Conservation (phyloP, 1,139 yeast species). For the Sporopachydermia cereana region DNA sequence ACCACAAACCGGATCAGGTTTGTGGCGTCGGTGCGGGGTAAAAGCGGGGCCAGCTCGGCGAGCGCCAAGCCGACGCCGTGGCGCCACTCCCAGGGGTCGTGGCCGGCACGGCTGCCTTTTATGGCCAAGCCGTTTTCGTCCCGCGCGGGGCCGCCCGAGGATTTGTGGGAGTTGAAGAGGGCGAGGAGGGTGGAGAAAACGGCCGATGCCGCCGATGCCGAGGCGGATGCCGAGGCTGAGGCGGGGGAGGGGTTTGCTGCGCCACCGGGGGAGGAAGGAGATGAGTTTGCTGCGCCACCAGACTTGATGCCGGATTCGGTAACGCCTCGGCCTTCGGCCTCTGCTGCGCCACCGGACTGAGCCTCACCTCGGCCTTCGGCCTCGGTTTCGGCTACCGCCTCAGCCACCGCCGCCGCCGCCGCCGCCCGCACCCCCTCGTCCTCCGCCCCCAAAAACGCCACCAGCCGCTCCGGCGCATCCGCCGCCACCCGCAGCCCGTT, state of each 20-base stretch:
- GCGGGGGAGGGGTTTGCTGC: too few relatives aligned
- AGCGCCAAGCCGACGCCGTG: conserved; percentile 69
- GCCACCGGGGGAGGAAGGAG: too few relatives aligned
- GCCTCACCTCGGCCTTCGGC: conserved; percentile 12
- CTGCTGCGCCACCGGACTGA: too few relatives aligned
- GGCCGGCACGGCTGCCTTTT: conserved; percentile 45
- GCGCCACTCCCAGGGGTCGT: conserved; percentile 76
- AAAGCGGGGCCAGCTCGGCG: conserved; percentile 42
- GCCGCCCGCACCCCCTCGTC: background rate
- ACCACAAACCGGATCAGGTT: conserved; percentile 15
- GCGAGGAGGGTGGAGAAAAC: conserved; percentile 28
- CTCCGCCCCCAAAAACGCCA: conserved; percentile 33
- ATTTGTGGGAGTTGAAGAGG: conserved; percentile 45
- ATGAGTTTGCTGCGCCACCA: too few relatives aligned
- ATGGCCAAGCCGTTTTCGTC: conserved; percentile 75
- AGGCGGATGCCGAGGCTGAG: too few relatives aligned
- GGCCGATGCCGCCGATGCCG: background rate
- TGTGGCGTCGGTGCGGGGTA: conserved; percentile 20
- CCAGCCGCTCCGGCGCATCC: conserved; percentile 35
- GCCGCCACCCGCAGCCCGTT: conserved; percentile 40
- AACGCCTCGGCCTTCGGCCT: too few relatives aligned
- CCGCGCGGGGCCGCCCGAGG: conserved; percentile 65
- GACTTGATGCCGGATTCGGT: too few relatives aligned
- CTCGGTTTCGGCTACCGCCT: background rate
- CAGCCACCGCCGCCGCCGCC: conserved; percentile 4